Conservation (phyloP, 1,284 basidiomycete species). For the Psilocybe mexicana region DNA sequence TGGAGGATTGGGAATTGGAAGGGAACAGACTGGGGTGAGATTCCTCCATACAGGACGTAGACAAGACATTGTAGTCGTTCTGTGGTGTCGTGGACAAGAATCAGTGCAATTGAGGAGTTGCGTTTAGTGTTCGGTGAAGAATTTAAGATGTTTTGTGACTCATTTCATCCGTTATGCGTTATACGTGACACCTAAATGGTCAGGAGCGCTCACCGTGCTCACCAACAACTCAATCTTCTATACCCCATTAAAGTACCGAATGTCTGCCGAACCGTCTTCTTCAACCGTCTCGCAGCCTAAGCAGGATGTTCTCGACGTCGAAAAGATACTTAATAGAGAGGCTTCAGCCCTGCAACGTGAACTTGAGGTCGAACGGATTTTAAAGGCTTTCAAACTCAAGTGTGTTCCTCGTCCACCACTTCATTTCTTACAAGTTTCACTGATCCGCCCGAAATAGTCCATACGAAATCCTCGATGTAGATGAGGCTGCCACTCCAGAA, state of each 20-base stretch:
- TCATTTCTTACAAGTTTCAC: background rate
- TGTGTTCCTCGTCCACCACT: constrained; percentile 35
- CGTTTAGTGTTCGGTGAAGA: background rate
- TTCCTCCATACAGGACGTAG: constrained; percentile 1
- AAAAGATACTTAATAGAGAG: constrained; percentile 73
- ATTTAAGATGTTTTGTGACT: too few species aligned
- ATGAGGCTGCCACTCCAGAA: constrained; percentile 61
- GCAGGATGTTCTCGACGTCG: constrained; percentile 49
- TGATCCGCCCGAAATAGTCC: constrained; percentile 45
- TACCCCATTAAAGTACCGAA: background rate
- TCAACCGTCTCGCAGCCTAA: constrained; percentile 25
- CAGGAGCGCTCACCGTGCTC: too few species aligned
- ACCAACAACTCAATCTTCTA: too few species aligned
- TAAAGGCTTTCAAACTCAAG: constrained; percentile 86
- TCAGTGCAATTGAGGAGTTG: too few species aligned
- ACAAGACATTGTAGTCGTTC: background rate
- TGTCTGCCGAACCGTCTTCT: constrained; percentile 21
- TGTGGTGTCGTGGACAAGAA: background rate
- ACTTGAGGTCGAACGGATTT: constrained; percentile 81
- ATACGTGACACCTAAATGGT: too few species aligned
- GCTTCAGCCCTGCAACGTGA: constrained; percentile 83
- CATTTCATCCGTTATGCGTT: too few species aligned
- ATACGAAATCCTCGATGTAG: constrained; percentile 77
- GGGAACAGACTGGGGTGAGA: constrained; percentile 5
- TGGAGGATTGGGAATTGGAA: background rate